Evolutionary conservation across 495 filamentous ascomycete species (phyloP).

Genomic region (Penicillium atrosanguineum): DNA sequence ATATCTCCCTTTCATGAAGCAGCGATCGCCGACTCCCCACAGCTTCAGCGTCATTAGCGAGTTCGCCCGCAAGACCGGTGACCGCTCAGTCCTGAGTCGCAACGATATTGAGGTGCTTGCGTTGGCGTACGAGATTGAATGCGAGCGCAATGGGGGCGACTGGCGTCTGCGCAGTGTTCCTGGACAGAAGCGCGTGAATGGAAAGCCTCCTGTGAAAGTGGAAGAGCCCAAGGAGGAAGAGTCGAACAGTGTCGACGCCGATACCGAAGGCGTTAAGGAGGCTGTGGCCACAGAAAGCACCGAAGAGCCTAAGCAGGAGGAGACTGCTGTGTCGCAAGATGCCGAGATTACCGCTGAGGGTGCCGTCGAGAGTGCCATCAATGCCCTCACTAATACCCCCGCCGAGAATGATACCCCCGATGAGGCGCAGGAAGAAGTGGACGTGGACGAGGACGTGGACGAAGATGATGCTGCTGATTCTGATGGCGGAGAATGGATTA

Average conservation of each 20-base stretch:
- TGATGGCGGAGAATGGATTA: constrained; percentile 89
- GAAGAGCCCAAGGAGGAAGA: constrained; percentile 30
- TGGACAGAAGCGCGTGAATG: constrained; percentile 73
- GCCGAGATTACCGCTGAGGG: not conserved
- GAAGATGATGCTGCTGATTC: constrained; percentile 54
- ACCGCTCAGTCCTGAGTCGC: constrained; percentile 79
- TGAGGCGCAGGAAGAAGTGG: constrained; percentile 23
- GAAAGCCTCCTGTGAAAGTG: constrained; percentile 55
- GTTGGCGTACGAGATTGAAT: constrained; percentile 86
- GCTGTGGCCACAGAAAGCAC: constrained; percentile 20
- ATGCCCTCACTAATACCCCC: not conserved
- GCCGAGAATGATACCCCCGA: constrained; percentile 9
- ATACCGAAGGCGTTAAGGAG: constrained; percentile 28
- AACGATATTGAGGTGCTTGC: constrained; percentile 88
- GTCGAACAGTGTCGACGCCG: constrained; percentile 28
- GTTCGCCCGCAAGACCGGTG: constrained; percentile 87
- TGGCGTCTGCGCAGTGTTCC: constrained; percentile 77
- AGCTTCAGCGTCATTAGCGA: constrained; percentile 77
- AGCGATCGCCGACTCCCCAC: constrained; percentile 67
- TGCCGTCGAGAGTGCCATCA: constrained; percentile 5
- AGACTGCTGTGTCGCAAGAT: constrained; percentile 11
- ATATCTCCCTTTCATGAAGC: constrained; percentile 76
- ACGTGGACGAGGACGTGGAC: constrained; percentile 21
- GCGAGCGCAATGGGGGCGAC: constrained; percentile 78
- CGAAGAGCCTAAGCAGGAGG: constrained; percentile 16